Conservation (phyloP, 73 alveolate genomes). For the Stentor coeruleus region DNA sequence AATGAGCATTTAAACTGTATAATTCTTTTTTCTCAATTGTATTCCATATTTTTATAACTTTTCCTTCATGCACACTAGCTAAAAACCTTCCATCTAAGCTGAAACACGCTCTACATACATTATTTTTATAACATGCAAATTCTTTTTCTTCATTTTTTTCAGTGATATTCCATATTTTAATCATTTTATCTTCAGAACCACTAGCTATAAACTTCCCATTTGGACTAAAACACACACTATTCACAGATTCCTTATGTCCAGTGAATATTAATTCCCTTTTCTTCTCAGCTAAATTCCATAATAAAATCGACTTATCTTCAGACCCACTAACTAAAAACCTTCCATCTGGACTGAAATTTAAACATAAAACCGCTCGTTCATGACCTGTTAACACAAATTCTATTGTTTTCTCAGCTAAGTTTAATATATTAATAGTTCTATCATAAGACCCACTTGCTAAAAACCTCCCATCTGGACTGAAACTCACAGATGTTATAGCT, state of each 20-base stretch:
- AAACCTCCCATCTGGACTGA: conserved; percentile 70
- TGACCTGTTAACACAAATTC: conserved; percentile 91
- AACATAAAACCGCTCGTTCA: conserved; percentile 95
- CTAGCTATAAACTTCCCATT: conserved; percentile 91
- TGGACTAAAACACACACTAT: conserved; percentile 90
- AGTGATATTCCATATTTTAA: conserved; percentile 90
- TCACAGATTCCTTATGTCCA: conserved; percentile 98
- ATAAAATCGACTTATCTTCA: conserved; percentile 98
- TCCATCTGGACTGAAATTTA: conserved; percentile 94
- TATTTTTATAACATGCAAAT: conserved; percentile 87
- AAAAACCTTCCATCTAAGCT: conserved; percentile 93
- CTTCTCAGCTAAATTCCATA: conserved; percentile 84
- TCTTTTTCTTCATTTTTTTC: conserved; percentile 65
- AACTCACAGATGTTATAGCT: conserved; percentile 70
- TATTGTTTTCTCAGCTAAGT: conserved; percentile 91
- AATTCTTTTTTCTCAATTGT: no score
- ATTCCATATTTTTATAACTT: conserved; percentile 97
- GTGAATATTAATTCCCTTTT: conserved; percentile 81
- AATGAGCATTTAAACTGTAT: no score
- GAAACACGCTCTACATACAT: conserved; percentile 78
- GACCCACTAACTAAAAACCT: conserved; percentile 85
- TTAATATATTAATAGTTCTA: conserved; percentile 93
- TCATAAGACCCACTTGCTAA: conserved; percentile 93
- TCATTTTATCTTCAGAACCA: conserved; percentile 94
- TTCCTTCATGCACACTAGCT: conserved; percentile 92